Base-by-base conservation (phyloP, 2,329 filamentous ascomycete species). In the Pleomassaria siparia region DNA sequence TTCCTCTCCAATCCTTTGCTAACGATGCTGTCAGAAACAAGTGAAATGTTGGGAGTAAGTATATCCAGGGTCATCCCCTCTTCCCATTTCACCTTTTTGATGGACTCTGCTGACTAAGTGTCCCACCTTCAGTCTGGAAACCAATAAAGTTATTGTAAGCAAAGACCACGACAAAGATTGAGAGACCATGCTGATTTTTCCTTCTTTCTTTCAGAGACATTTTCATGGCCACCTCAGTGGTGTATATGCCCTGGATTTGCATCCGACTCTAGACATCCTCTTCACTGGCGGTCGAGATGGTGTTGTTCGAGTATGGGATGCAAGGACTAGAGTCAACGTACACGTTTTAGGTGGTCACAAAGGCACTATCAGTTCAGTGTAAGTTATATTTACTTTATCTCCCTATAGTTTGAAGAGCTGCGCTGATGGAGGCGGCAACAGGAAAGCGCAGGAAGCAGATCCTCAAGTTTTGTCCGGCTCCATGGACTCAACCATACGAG, bases 211-310 rank as follows among this genome's bases (percentile, higher is more conserved):
- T n/a, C n/a, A n/a, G 8, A 28, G 29, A 30, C 91, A 96, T 73
- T 99, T 97, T 71, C 94, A 99, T 70, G 95, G 95, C 15, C 94
- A 99, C 74, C 77, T 99, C 18, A 95, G 89, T 60, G 94, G 94
- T 55, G 94, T 99, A 3, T 99, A 99, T 74, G 91, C 91, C 1
- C 78, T 99, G 5, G 83, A 88, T 2, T 76, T 99, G n/a, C 94
- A 99, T 67, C 94, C 94, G 0, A 96, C 91, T 0, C 81, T 99
- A 5, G 94, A 99, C 63, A 88, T 99, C 0, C 80, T 99, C 15
- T 91, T 96, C 37, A 99, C 94, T 0, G 94, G 94, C 50, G 94
- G 94, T 46, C 84, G 94, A 53, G 94, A 99, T 65, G 95, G 91
- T 60, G 94, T 95, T 2, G 94, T 90, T 1, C 80, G 94, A 58